A percentile compares a stretch with the other conserved stretches of the same genome.
Evolutionary conservation across 805 yeast genomes (phyloP).

Genomic region (Lipomyces kockii): DNA sequence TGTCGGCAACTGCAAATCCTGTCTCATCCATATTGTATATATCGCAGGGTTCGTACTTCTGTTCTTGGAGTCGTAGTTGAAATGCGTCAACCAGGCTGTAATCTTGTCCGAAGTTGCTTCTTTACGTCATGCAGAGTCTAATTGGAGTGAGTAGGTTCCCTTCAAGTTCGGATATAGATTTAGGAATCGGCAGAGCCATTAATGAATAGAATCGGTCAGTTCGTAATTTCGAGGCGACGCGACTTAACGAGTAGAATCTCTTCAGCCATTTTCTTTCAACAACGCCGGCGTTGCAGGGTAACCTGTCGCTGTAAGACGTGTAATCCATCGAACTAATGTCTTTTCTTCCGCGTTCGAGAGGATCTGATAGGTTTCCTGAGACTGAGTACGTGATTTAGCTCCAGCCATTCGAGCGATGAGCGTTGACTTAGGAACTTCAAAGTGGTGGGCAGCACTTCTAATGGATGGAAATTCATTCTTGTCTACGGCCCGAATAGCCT

Average conservation of each 20-base stretch:
- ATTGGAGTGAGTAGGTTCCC: not conserved
- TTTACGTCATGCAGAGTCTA: not conserved
- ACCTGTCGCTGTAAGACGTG: conserved; percentile 3
- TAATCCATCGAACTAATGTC: conserved; percentile 3
- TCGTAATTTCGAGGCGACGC: not conserved
- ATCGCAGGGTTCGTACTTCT: too few relatives aligned
- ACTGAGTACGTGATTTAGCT: too few relatives aligned
- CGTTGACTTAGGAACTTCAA: too few relatives aligned
- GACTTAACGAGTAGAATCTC: not conserved
- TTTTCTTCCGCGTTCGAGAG: not conserved
- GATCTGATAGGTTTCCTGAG: too few relatives aligned
- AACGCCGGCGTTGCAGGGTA: conserved; percentile 2
- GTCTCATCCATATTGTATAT: too few relatives aligned
- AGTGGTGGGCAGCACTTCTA: too few relatives aligned
- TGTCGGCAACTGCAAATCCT: too few relatives aligned
- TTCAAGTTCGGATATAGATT: conserved; percentile 2
- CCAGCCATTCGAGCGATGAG: too few relatives aligned
- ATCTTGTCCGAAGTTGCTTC: not conserved
- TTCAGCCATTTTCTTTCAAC: not conserved
- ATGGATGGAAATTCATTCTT: too few relatives aligned
- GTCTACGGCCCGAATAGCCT: too few relatives aligned
- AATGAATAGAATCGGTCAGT: not conserved
- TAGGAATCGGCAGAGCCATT: conserved; percentile 3
- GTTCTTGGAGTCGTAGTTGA: too few relatives aligned
- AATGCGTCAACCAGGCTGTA: not conserved